A percentile compares a stretch with the other conserved stretches of the same genome.
Conservation (phyloP, 441 rosid species). For the Syzygium malaccense region DNA sequence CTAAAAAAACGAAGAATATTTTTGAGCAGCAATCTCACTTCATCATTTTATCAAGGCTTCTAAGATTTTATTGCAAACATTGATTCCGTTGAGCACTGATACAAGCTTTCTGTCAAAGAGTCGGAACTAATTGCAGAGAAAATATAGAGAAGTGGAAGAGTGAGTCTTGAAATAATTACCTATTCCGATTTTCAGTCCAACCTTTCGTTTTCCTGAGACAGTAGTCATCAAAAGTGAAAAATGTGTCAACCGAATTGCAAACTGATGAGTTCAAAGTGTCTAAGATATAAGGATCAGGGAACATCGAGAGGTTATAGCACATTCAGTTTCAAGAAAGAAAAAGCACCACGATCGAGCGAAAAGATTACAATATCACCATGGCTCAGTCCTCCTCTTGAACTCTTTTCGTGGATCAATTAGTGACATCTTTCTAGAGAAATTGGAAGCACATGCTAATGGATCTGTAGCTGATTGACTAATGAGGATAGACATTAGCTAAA, state of each 20-base stretch:
- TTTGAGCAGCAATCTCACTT: not conserved
- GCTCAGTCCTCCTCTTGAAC: not conserved
- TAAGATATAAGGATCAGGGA: not conserved
- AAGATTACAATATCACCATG: not conserved
- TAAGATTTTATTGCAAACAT: not conserved
- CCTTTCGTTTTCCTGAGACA: not conserved
- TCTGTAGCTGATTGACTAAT: not conserved
- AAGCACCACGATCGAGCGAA: accelerated
- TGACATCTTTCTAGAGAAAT: not conserved
- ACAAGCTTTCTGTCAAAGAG: not conserved
- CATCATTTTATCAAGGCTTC: not conserved
- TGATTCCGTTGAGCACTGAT: not conserved
- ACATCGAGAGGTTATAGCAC: not conserved
- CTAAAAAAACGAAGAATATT: not conserved
- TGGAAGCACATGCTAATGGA: not conserved
- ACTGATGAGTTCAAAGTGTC: not conserved
- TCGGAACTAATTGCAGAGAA: not conserved
- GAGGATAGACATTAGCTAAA: not conserved
- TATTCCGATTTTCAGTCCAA: not conserved
- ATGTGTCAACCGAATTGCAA: not conserved
- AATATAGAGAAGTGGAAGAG: not conserved
- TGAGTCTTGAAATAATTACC: not conserved
- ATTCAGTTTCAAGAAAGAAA: not conserved
- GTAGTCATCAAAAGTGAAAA: not conserved
- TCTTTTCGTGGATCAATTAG: accelerated